phyloP scores from a whole-genome alignment of 108 stramenopile genomes.

The Fragilariopsis cylindrus region DNA sequence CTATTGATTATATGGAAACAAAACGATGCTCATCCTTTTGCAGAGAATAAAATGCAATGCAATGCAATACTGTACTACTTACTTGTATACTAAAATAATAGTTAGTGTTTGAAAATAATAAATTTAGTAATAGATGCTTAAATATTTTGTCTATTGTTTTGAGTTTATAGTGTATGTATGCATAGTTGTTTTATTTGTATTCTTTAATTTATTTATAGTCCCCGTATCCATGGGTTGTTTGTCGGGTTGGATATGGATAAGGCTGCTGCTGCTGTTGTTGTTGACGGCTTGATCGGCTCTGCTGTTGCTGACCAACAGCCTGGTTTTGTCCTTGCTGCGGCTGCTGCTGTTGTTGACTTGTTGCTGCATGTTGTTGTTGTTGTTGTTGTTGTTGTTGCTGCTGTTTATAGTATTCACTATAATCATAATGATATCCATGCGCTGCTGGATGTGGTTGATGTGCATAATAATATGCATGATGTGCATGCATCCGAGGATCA shows the following conservation, averaged over 20 bases:
- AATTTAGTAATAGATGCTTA: too few relatives aligned
- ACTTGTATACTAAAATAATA: too few relatives aligned
- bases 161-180: too few relatives aligned
- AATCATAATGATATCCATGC: slow-evolving; percentile 46
- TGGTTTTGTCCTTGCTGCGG: background rate
- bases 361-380: background rate
- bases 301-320: too few relatives aligned
- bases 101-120: too few relatives aligned
- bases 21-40: too few relatives aligned
- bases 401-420: slow-evolving; percentile 39
- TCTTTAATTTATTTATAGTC: background rate
- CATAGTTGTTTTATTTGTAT: too few relatives aligned
- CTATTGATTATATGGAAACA: too few relatives aligned
- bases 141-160: too few relatives aligned
- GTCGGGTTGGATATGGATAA: background rate
- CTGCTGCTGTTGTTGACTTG: background rate
- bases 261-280: slow-evolving; percentile 2
- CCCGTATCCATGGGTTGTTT: background rate
- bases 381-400: slow-evolving; percentile 16
- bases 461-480: slow-evolving; percentile 40
- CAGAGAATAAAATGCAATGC: too few relatives aligned
- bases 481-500: slow-evolving; percentile 42
- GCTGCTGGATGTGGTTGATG: slow-evolving; percentile 41
- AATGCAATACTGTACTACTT: too few relatives aligned
- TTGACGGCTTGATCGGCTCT: background rate